Evolutionary conservation across 1,284 basidiomycete species (phyloP).

Genomic region (Trametes sp.): DNA sequence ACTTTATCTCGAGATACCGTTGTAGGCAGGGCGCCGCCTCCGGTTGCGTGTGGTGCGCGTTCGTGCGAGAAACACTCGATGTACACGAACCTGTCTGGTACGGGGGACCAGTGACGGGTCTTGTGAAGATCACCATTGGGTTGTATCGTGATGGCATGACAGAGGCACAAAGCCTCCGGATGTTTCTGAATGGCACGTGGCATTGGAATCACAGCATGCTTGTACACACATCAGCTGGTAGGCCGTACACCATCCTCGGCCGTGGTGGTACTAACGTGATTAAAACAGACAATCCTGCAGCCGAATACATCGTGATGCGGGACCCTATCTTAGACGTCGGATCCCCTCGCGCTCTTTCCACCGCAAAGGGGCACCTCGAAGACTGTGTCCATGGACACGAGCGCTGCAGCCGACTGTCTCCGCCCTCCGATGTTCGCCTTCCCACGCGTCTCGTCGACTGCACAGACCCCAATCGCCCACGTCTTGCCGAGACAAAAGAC

Average conservation of each 20-base stretch:
- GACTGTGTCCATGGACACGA: neutral
- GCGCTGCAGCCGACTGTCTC: neutral
- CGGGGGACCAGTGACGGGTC: too few relatives aligned
- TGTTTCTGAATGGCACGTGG: too few relatives aligned
- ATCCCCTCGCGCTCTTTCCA: neutral
- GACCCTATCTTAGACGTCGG: neutral
- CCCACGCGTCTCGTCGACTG: conserved; percentile 23
- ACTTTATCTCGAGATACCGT: neutral
- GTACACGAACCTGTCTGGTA: too few relatives aligned
- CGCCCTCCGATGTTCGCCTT: neutral
- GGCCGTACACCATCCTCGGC: neutral
- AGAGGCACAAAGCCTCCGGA: too few relatives aligned
- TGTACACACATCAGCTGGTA: neutral
- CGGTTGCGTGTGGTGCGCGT: neutral
- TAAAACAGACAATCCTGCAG: conserved; percentile 10
- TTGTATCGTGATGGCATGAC: too few relatives aligned
- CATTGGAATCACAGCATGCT: too few relatives aligned
- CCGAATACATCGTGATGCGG: neutral
- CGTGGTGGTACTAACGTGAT: neutral
- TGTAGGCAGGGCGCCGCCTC: neutral
- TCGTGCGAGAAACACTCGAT: neutral
- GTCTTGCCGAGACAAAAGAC: neutral
- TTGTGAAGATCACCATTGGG: too few relatives aligned
- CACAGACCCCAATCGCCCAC: conserved; percentile 1
- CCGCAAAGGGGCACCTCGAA: neutral